Evolutionary conservation across 2,329 filamentous ascomycete species (phyloP).

Genomic region (Ceratocystis smalleyi): DNA sequence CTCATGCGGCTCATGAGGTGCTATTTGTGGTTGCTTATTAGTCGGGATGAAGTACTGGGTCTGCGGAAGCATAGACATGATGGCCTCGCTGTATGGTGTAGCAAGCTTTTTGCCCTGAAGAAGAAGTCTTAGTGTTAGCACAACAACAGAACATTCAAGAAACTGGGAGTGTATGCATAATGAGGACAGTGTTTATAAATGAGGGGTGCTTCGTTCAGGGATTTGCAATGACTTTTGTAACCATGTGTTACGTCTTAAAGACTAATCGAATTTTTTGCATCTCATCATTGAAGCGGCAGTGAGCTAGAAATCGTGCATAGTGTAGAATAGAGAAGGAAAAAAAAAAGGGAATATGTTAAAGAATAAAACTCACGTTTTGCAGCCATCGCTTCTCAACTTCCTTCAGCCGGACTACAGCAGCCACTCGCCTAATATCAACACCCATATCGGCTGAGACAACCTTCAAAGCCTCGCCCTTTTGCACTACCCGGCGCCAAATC

Average conservation of each 20-base stretch:
- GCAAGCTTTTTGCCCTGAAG: constrained; percentile 61
- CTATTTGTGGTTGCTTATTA: neutral
- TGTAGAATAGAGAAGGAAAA: constrained; percentile 1
- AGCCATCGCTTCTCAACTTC: constrained; percentile 69
- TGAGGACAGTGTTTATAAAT: too few relatives aligned
- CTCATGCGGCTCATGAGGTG: constrained; percentile 31
- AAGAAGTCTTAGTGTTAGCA: constrained; percentile 19
- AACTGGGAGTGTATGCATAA: too few relatives aligned
- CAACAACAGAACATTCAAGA: neutral
- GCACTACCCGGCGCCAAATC: constrained; percentile 55
- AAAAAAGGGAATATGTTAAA: neutral
- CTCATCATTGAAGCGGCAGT: constrained; percentile 34
- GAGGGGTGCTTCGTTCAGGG: constrained; percentile 39
- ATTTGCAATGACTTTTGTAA: constrained; percentile 68
- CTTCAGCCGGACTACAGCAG: constrained; percentile 71
- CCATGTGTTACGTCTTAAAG: constrained; percentile 90
- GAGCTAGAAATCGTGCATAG: too few relatives aligned
- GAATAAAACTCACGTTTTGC: constrained; percentile 46
- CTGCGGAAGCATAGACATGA: constrained; percentile 65
- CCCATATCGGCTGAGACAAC: constrained; percentile 61
- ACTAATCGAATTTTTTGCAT: constrained; percentile 85
- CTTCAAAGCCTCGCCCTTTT: constrained; percentile 53
- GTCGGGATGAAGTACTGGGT: constrained; percentile 33
- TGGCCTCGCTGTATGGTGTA: constrained; percentile 56
- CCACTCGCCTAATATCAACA: constrained; percentile 70